Conservation (phyloP, 306 rosid species). For the barrel medic (Medicago truncatula) region DNA sequence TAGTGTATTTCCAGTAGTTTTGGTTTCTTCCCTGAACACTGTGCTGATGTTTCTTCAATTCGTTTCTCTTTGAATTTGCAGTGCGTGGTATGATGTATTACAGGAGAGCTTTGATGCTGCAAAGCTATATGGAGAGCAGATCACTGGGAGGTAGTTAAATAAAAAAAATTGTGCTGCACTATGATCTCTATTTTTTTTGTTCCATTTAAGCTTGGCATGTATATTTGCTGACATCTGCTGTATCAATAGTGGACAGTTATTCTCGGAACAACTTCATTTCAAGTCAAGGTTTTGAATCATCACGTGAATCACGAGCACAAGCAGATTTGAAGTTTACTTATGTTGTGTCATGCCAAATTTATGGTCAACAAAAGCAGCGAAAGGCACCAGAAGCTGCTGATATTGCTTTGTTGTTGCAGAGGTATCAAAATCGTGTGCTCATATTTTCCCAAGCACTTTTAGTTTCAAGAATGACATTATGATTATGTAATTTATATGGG, state of each 20-base stretch:
- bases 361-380: conserved; percentile 93
- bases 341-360: conserved; percentile 99
- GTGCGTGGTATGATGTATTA: conserved; percentile 99
- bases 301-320: conserved; percentile 90
- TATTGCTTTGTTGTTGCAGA: conserved; percentile 88
- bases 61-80: conserved; percentile 50
- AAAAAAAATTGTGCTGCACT: background rate
- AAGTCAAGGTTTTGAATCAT: conserved; percentile 82
- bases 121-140: conserved; percentile 84
- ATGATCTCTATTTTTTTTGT: conserved; percentile 16
- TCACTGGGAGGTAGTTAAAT: conserved; percentile 74
- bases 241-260: conserved; percentile 56
- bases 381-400: conserved; percentile 85
- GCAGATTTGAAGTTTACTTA: conserved; percentile 95
- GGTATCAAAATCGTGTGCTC: conserved; percentile 51
- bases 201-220: conserved; percentile 21
- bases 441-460: conserved; percentile 3
- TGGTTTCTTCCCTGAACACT: conserved; percentile 13
- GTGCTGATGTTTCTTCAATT: conserved; percentile 11
- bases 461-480: background rate
- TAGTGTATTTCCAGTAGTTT: conserved; percentile 15
- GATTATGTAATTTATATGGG: conserved; percentile 13
- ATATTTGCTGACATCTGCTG: conserved; percentile 41
- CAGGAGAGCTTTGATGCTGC: conserved; percentile 95
- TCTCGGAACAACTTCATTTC: conserved; percentile 62